phyloP scores from a whole-genome alignment of 495 filamentous ascomycete genomes.

The Lasiosphaeriaceae sp. region DNA sequence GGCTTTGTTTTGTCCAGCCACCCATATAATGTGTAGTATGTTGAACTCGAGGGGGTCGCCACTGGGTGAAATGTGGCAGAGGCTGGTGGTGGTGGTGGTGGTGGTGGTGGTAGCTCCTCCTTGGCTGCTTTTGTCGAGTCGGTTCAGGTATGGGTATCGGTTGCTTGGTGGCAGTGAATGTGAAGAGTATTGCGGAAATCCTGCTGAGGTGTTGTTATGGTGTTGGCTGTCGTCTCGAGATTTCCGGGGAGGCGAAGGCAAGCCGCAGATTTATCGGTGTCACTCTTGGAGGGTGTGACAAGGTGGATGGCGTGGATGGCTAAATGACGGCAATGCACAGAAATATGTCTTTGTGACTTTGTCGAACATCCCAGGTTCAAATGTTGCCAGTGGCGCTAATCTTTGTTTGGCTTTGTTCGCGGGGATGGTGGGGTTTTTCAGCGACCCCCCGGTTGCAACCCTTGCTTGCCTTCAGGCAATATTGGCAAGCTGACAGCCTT shows the following conservation, averaged over 20 bases:
- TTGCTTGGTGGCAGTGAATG: no score
- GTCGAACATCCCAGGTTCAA: background rate
- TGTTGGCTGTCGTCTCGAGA: conserved; percentile 6
- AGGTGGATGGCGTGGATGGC: background rate
- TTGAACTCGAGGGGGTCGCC: background rate
- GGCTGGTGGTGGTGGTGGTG: no score
- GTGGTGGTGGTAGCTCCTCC: no score
- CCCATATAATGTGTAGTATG: conserved; percentile 10
- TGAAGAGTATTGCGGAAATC: background rate
- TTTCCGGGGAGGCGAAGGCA: conserved; percentile 18
- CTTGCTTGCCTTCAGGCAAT: background rate
- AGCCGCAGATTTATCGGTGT: conserved; percentile 11
- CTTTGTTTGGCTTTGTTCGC: background rate
- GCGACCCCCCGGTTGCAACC: background rate
- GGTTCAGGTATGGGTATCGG: no score
- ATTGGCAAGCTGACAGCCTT: no score
- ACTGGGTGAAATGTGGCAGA: background rate
- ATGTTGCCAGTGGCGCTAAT: background rate
- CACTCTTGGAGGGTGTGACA: background rate
- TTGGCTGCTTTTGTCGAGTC: no score
- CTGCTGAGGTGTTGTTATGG: conserved; percentile 3
- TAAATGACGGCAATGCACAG: background rate
- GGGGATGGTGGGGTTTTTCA: background rate
- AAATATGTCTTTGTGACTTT: background rate
- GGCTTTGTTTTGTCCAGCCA: conserved; percentile 6